These are phyloP conservation scores for Aspergillus saccharolyticus DNA, from an alignment of 495 filamentous ascomycete genomes.

Conservation along the genomic window DNA sequence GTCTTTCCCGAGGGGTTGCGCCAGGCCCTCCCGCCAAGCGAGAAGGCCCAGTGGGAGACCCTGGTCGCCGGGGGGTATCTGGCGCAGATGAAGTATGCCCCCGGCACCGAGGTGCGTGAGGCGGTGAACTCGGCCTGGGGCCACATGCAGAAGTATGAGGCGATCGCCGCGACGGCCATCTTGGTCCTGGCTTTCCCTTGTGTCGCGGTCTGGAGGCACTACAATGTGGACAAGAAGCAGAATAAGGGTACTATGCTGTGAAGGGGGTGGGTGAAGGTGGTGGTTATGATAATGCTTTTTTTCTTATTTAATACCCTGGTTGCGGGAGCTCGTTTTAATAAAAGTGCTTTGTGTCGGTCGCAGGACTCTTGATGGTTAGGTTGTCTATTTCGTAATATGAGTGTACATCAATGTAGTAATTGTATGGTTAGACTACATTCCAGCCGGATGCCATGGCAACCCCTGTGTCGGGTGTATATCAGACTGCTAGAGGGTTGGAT, in stretches of 20 bases:
- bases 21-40: constrained; percentile 32
- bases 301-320: not conserved
- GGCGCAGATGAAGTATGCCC: constrained; percentile 48
- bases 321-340: not conserved
- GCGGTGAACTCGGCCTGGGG: constrained; percentile 59
- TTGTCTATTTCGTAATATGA: too few relatives aligned
- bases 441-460: not conserved
- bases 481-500: not conserved
- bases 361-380: too few relatives aligned
- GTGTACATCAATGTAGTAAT: too few relatives aligned
- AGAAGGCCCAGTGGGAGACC: constrained; percentile 44
- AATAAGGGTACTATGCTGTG: constrained; percentile 40
- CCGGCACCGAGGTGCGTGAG: constrained; percentile 47
- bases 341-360: too few relatives aligned
- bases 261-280: not conserved
- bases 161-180: constrained; percentile 48
- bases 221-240: constrained; percentile 41
- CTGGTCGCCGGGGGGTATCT: constrained; percentile 43
- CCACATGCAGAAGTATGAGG: constrained; percentile 53
- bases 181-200: constrained; percentile 33
- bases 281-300: not conserved
- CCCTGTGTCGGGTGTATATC: not conserved
- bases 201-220: constrained; percentile 42
- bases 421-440: too few relatives aligned
- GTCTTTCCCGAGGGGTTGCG: constrained; percentile 53